phyloP scores from a whole-genome alignment of 1,284 basidiomycete genomes.

The Sanguinoderma infundibulare region DNA sequence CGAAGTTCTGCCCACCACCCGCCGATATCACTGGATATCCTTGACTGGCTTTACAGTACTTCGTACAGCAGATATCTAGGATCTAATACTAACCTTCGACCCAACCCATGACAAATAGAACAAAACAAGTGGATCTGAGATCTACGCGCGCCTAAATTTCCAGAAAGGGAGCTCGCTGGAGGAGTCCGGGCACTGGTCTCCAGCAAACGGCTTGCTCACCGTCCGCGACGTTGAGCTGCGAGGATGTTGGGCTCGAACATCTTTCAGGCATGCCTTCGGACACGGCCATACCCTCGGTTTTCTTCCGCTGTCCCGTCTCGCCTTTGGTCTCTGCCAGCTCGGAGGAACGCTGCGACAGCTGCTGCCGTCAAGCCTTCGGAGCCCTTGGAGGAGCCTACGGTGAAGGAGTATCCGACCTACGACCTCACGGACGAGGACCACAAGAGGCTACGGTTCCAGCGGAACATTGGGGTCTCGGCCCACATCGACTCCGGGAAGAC shows the following conservation, averaged over 20 bases:
- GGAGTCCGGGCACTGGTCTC: not conserved
- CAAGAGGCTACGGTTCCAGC: conserved; percentile 62
- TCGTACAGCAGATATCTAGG: no score
- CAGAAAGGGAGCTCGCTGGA: no score
- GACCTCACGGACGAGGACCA: conserved; percentile 63
- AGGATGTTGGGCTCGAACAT: conserved; percentile 22
- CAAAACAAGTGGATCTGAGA: not conserved
- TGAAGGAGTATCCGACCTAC: conserved; percentile 37
- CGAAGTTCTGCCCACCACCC: no score
- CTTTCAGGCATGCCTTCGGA: conserved; percentile 27
- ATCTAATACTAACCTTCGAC: no score
- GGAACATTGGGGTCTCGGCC: conserved; percentile 88
- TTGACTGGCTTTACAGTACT: no score
- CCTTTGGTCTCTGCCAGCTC: conserved; percentile 17
- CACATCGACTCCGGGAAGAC: conserved; percentile 99
- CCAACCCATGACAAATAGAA: no score
- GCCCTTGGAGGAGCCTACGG: conserved; percentile 6
- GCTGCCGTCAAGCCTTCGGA: conserved; percentile 29
- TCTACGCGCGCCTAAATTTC: not conserved
- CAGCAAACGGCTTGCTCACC: conserved; percentile 15
- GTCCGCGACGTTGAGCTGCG: conserved; percentile 22
- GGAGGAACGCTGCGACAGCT: conserved; percentile 30
- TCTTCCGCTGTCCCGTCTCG: conserved; percentile 5
- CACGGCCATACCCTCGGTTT: conserved; percentile 20
- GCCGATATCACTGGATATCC: no score